Conservation (phyloP, 176 grass and related monocot genomes). For the Panicum miliaceum region DNA sequence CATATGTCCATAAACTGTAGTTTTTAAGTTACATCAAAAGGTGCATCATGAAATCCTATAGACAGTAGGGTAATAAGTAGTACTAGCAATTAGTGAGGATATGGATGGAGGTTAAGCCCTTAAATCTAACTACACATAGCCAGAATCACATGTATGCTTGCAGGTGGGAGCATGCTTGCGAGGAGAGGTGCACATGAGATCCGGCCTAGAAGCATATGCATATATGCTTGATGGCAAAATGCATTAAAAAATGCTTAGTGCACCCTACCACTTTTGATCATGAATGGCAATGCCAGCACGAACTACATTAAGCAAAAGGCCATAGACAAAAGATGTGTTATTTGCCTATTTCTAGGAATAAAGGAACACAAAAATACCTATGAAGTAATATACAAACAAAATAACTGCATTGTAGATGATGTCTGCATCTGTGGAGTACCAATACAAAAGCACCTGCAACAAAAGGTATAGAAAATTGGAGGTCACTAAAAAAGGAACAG, state of each 20-base stretch:
- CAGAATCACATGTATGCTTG: slow-evolving; percentile 29
- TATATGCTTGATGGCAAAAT: slow-evolving; percentile 25
- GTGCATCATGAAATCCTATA: not conserved
- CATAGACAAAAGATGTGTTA: not conserved
- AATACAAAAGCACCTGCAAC: slow-evolving; percentile 79
- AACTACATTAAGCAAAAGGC: slow-evolving; percentile 26
- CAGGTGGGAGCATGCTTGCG: slow-evolving; percentile 15
- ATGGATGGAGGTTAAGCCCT: slow-evolving; percentile 1
- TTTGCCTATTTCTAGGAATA: slow-evolving; percentile 26
- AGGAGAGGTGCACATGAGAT: slow-evolving; percentile 5
- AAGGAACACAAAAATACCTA: slow-evolving; percentile 60
- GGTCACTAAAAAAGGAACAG: slow-evolving; percentile 9
- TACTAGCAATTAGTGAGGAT: not conserved
- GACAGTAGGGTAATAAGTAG: not conserved
- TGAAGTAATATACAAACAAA: slow-evolving; percentile 90
- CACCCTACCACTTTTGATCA: not conserved
- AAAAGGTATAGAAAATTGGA: slow-evolving; percentile 31
- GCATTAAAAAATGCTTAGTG: not conserved
- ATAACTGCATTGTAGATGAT: slow-evolving; percentile 65
- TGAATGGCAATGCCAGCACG: not conserved
- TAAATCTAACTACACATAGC: not conserved
- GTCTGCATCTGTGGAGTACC: slow-evolving; percentile 57
- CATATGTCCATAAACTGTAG: not conserved
- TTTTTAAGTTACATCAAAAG: not conserved
- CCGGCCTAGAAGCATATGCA: slow-evolving; percentile 25